These are phyloP conservation scores for Metarhizium anisopliae DNA, from an alignment of 2,329 filamentous ascomycete genomes.

Conservation along the genomic window DNA sequence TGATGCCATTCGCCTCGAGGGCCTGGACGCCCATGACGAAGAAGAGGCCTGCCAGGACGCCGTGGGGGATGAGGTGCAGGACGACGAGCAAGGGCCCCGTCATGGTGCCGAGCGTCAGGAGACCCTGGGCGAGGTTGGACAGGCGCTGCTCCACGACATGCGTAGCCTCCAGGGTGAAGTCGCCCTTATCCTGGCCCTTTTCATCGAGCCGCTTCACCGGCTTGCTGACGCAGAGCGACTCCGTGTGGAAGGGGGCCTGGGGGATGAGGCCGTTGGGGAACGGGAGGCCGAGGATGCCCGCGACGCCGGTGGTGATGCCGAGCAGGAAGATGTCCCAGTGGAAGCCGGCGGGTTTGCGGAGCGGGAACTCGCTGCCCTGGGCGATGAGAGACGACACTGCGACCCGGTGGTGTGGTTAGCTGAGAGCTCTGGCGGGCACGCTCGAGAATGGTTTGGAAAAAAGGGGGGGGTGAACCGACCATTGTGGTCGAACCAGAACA, in stretches of 20 bases:
- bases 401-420: too few relatives aligned
- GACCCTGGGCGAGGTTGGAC: conserved; percentile 69
- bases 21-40: conserved; percentile 80
- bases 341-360: conserved; percentile 73
- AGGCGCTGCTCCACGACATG: conserved; percentile 72
- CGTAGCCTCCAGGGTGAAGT: conserved; percentile 39
- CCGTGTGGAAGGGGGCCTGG: conserved; percentile 75
- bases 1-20: conserved; percentile 68
- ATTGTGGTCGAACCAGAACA: conserved; percentile 90
- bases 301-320: conserved; percentile 66
- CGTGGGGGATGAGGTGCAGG: conserved; percentile 69
- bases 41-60: conserved; percentile 71
- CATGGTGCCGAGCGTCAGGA: conserved; percentile 74
- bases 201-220: conserved; percentile 44
- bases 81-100: conserved; percentile 64
- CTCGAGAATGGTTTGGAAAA: too few relatives aligned
- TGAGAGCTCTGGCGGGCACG: too few relatives aligned
- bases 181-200: conserved; percentile 45
- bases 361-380: conserved; percentile 74
- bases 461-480: conserved; percentile 34
- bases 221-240: conserved; percentile 64
- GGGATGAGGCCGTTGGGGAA: conserved; percentile 80
- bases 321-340: conserved; percentile 81
- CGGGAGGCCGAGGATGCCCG: conserved; percentile 67
- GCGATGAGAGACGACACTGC: conserved; percentile 73